These are phyloP conservation scores for Cystobasidium tubakii DNA, from an alignment of 768 basidiomycete species.

Conservation along the genomic window DNA sequence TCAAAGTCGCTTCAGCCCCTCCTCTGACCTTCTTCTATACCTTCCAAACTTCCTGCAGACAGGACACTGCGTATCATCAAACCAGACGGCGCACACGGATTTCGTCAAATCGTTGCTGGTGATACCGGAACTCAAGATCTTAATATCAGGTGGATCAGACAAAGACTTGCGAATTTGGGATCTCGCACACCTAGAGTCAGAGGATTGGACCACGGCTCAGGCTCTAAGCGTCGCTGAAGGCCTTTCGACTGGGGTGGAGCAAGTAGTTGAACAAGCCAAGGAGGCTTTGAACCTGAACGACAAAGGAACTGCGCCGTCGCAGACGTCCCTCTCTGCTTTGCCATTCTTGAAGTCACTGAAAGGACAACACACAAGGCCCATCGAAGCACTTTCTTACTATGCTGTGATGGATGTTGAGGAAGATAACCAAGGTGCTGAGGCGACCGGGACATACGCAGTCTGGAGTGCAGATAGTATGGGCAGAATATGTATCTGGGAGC, in stretches of 20 bases:
- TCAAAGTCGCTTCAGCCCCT: not conserved
- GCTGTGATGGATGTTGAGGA: slow-evolving; percentile 45
- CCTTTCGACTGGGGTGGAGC: not conserved
- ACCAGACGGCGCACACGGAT: slow-evolving; percentile 67
- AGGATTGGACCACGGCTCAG: not conserved
- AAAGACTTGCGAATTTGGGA: slow-evolving; percentile 82
- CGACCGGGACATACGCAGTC: slow-evolving; percentile 50
- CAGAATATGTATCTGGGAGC: slow-evolving; percentile 70
- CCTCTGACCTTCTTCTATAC: slow-evolving; percentile 1
- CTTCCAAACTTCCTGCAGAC: not conserved
- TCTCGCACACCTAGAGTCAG: slow-evolving; percentile 49
- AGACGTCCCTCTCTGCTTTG: slow-evolving; percentile 30
- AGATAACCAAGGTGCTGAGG: not conserved
- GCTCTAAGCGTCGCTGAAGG: not conserved
- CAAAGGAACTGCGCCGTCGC: not conserved
- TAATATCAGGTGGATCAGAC: slow-evolving; percentile 85
- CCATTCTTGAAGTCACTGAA: slow-evolving; percentile 64
- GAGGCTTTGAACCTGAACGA: not conserved
- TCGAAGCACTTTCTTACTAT: slow-evolving; percentile 68
- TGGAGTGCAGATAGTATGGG: slow-evolving; percentile 93
- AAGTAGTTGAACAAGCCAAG: not conserved
- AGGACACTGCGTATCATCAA: slow-evolving; percentile 68
- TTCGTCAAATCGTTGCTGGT: slow-evolving; percentile 82
- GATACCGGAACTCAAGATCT: slow-evolving; percentile 60
- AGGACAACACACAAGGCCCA: slow-evolving; percentile 71